Base-by-base conservation (phyloP, 2,329 filamentous ascomycete genomes). In the Diplodia mutila region DNA sequence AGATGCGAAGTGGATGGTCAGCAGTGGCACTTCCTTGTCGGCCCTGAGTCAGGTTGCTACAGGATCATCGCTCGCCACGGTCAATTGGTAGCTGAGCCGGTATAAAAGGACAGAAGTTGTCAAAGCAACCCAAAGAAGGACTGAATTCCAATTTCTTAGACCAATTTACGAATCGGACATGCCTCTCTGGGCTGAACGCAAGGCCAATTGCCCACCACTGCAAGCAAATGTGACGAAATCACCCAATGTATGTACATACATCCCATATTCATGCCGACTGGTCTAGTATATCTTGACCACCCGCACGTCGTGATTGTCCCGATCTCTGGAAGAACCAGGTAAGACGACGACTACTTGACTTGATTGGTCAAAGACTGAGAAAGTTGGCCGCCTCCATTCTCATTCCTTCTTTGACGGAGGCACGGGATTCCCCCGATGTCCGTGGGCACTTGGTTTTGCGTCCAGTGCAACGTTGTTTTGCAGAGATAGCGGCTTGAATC, bases 21-120 rank as follows among this genome's bases (percentile, higher is more conserved):
- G 25, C 39, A 21, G 57, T 61, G 32, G 57, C 57, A 18, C 27
- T 61, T 29, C 55, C 55, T 61, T 42, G 57, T 61, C 57, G 39
- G 29, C 27, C 39, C 57, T 61, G 39, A 61, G 25, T 61, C 57
- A 61, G 57, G 16, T 3, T 48, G 39, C 57, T 34, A 25, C 37
- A 18, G 23, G 27, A 63, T 51, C 59, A 63, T 37, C 46, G 27
- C 29, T 16, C 48, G 59, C 46, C 59, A 63, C 46, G 59, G 27
- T 18, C 52, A n/a, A 14, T 42, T 42, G 37, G 39, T n/a, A 46
- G 37, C 29, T 18, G 8, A 46, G 5, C 8, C 18, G 39, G 14
- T 42, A 16, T 42, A 8, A 34, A 34, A 3, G 32, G 11, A 11
- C 32, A 34, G 32, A 34, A 11, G 9, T 1, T 11, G 32, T 11